A percentile compares a stretch with the other conserved stretches of the same genome.
phyloP scores from a whole-genome alignment of 257 asterid species.

The Echites panduratus region DNA sequence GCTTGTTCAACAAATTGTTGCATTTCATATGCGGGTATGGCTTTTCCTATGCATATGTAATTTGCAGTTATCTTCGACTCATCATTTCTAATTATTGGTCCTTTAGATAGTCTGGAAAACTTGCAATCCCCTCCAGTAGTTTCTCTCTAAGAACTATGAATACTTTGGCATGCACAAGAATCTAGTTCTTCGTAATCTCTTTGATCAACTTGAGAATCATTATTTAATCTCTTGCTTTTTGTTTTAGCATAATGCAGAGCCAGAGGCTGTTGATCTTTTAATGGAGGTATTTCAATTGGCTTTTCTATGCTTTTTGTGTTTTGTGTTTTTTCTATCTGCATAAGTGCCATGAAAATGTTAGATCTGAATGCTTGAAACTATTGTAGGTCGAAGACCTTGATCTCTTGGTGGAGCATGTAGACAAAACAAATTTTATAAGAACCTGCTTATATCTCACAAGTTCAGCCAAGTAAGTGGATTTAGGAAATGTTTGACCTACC shows the following conservation, averaged over 20 bases:
- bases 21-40: slow-evolving; percentile 86
- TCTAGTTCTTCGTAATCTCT: background rate
- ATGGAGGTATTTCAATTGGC: slow-evolving; percentile 22
- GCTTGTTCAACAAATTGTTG: slow-evolving; percentile 84
- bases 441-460: slow-evolving; percentile 86
- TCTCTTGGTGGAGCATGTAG: slow-evolving; percentile 64
- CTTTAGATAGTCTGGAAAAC: background rate
- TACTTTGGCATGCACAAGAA: background rate
- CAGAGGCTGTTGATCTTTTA: slow-evolving; percentile 39
- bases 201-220: background rate
- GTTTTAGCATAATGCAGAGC: slow-evolving; percentile 89
- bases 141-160: background rate
- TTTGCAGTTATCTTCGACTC: background rate
- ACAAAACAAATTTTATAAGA: slow-evolving; percentile 58
- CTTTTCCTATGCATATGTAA: background rate
- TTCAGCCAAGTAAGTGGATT: slow-evolving; percentile 67
- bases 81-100: background rate
- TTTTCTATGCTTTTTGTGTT: background rate
- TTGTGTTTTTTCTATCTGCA: background rate
- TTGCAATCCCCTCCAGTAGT: background rate
- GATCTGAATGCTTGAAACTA: slow-evolving; percentile 12
- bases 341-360: background rate
- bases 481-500: background rate
- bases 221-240: slow-evolving; percentile 9
- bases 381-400: slow-evolving; percentile 92